Conservation (phyloP, 2,329 filamentous ascomycete genomes). For the Stachybotrys echinatus region DNA sequence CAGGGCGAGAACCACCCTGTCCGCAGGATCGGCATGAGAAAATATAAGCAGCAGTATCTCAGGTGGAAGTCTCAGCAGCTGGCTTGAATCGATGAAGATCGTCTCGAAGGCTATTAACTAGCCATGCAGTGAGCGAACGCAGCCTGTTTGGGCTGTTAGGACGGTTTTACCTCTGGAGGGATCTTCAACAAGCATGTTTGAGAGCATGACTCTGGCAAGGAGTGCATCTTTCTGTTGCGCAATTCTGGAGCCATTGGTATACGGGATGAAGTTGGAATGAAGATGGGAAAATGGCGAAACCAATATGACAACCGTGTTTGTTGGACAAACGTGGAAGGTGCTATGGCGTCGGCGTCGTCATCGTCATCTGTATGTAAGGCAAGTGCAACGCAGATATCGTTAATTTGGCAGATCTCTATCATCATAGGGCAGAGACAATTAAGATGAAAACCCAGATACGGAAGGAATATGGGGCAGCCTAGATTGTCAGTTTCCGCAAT, state of each 20-base stretch:
- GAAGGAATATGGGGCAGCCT: too few relatives aligned
- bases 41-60: constrained; percentile 20
- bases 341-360: too few relatives aligned
- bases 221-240: background rate
- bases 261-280: background rate
- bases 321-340: too few relatives aligned
- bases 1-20: constrained; percentile 12
- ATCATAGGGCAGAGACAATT: too few relatives aligned
- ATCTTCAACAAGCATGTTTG: constrained; percentile 5
- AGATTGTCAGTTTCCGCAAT: too few relatives aligned
- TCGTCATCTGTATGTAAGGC: too few relatives aligned
- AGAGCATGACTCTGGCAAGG: background rate
- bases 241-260: background rate
- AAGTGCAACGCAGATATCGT: too few relatives aligned
- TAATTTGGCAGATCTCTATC: too few relatives aligned
- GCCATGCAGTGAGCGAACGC: background rate
- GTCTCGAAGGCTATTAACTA: constrained; percentile 3
- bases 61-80: constrained; percentile 14
- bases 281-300: too few relatives aligned
- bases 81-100: background rate
- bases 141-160: background rate
- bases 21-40: constrained; percentile 5
- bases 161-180: constrained; percentile 6
- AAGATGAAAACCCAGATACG: too few relatives aligned
- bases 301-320: too few relatives aligned